Conservation (phyloP, 148 eudicot genomes). For the Nyssa sinensis region DNA sequence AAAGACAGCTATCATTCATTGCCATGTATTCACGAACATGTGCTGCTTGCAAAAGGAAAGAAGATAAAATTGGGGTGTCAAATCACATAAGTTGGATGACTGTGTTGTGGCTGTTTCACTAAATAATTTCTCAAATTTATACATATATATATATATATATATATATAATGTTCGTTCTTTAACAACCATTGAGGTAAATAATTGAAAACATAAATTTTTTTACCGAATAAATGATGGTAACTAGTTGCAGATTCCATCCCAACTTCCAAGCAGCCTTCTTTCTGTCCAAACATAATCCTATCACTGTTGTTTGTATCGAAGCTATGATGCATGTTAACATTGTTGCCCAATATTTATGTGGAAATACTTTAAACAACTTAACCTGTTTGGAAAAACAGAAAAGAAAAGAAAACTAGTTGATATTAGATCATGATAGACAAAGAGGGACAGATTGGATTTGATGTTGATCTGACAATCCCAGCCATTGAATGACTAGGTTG, state of each 20-base stretch:
- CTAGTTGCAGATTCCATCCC: constrained; percentile 53
- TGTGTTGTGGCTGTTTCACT: too few relatives aligned
- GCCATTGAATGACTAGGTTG: not conserved
- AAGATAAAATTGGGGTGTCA: too few relatives aligned
- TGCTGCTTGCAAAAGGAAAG: too few relatives aligned
- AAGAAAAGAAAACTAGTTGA: not conserved
- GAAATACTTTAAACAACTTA: constrained; percentile 45
- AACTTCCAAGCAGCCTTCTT: constrained; percentile 38
- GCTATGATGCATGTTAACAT: constrained; percentile 48
- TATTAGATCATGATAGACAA: not conserved
- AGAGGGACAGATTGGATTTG: not conserved
- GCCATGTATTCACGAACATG: too few relatives aligned
- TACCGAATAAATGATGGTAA: constrained; percentile 59
- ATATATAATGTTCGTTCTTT: not conserved
- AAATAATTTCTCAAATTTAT: too few relatives aligned
- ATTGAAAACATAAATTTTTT: not conserved
- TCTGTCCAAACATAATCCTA: constrained; percentile 49
- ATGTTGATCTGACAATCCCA: not conserved
- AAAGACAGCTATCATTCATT: too few relatives aligned
- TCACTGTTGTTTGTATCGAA: constrained; percentile 40
- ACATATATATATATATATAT: not conserved
- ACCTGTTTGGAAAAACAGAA: constrained; percentile 22
- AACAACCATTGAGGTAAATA: too few relatives aligned
- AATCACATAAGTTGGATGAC: too few relatives aligned
- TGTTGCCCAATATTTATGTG: constrained; percentile 50